phyloP scores from a whole-genome alignment of 371 early-diverging fungal genomes.

The Apophysomyces trapeziformis region DNA sequence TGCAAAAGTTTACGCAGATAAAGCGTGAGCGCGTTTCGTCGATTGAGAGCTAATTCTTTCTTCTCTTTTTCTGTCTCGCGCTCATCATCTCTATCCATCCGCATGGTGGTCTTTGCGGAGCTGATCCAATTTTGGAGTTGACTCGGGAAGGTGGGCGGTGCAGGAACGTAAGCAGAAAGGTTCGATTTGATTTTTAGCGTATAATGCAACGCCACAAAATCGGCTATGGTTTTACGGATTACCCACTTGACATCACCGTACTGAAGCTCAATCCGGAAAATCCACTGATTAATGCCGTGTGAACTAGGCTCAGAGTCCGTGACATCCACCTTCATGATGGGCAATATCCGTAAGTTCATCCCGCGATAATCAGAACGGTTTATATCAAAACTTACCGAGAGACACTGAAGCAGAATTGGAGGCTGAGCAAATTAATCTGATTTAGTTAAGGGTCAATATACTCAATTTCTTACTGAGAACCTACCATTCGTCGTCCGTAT shows the following conservation, averaged over 20 bases:
- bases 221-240: constrained; percentile 66
- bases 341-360: background rate
- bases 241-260: constrained; percentile 87
- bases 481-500: constrained; percentile 44
- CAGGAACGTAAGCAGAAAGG: constrained; percentile 33
- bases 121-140: constrained; percentile 49
- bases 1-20: constrained; percentile 65
- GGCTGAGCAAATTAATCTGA: constrained; percentile 30
- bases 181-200: constrained; percentile 54
- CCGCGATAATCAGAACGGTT: background rate
- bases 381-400: constrained; percentile 34
- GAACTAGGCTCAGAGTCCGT: constrained; percentile 57
- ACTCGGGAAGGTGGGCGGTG: constrained; percentile 49
- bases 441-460: background rate
- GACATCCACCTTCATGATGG: constrained; percentile 43
- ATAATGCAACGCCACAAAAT: constrained; percentile 72
- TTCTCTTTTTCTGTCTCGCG: constrained; percentile 29
- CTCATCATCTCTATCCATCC: constrained; percentile 18
- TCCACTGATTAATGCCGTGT: constrained; percentile 46
- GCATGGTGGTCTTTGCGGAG: constrained; percentile 35
- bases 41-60: constrained; percentile 46
- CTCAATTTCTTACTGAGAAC: constrained; percentile 2
- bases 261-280: constrained; percentile 76
- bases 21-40: constrained; percentile 67
- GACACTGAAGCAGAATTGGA: constrained; percentile 46